phyloP scores from a whole-genome alignment of 2,329 filamentous ascomycete species.

The Cryphonectria japonica region DNA sequence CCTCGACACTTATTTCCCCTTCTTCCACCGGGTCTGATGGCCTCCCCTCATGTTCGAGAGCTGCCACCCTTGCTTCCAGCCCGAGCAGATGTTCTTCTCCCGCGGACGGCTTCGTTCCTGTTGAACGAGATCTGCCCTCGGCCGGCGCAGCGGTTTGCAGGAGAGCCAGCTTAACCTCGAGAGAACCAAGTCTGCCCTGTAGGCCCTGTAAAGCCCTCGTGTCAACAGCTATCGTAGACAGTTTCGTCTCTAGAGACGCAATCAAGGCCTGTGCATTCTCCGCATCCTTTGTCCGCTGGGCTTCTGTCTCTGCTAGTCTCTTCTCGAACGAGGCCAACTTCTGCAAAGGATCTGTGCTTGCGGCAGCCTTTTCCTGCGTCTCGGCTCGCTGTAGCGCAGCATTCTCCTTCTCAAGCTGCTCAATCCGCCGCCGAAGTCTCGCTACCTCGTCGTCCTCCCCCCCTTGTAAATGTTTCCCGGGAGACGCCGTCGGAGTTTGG shows the following conservation, averaged over 20 bases:
- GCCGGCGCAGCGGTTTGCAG: neutral
- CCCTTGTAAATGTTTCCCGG: no score
- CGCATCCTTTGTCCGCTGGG: neutral
- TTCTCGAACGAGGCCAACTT: conserved; percentile 3
- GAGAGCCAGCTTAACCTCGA: neutral
- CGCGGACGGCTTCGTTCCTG: neutral
- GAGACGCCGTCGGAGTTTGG: neutral
- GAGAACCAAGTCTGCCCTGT: conserved; percentile 2
- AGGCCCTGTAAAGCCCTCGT: neutral
- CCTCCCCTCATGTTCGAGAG: neutral
- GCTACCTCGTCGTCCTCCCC: neutral
- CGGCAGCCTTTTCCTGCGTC: neutral
- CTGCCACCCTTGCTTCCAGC: conserved; percentile 1
- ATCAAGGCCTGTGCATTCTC: neutral
- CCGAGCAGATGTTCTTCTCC: neutral
- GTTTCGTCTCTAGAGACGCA: conserved; percentile 3
- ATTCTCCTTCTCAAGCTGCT: conserved; percentile 11
- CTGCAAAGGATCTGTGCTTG: neutral
- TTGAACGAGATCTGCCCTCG: no score
- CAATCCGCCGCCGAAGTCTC: conserved; percentile 4
- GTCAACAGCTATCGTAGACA: neutral
- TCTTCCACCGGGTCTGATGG: neutral
- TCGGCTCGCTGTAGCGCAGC: neutral
- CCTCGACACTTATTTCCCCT: neutral
- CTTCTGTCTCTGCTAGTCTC: conserved; percentile 1